Conservation (phyloP, 1,139 yeast species). For the Candida sojae region DNA sequence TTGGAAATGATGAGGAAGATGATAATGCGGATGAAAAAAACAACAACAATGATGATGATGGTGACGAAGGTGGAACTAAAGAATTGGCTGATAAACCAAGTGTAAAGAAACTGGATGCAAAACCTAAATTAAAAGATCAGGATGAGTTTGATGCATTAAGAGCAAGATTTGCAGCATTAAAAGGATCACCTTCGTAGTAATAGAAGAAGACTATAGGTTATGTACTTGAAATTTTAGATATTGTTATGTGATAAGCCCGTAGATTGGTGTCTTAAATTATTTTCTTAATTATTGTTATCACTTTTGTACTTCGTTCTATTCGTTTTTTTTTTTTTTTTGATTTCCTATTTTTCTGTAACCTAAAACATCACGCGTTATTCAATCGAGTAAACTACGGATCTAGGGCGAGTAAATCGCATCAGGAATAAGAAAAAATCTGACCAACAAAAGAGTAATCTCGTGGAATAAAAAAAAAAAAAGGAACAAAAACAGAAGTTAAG, state of each 20-base stretch:
- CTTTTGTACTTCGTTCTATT: background rate
- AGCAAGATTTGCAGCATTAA: slow-evolving; percentile 50
- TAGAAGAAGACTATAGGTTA: no score
- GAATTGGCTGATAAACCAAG: slow-evolving; percentile 17
- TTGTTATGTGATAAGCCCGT: no score
- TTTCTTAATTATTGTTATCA: background rate
- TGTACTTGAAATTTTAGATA: no score
- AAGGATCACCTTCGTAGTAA: slow-evolving; percentile 12
- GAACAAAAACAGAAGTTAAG: background rate
- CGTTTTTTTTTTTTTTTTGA: background rate
- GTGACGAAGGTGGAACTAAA: slow-evolving; percentile 23
- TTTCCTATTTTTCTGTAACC: background rate
- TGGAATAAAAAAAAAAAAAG: background rate
- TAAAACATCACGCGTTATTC: background rate
- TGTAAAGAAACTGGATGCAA: slow-evolving; percentile 12
- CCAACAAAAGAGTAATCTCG: background rate
- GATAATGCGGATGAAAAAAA: slow-evolving; percentile 17
- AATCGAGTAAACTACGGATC: background rate
- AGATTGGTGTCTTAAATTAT: background rate
- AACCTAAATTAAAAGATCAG: slow-evolving; percentile 8
- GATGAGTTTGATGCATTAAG: slow-evolving; percentile 44
- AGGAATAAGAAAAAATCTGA: background rate
- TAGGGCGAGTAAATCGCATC: background rate
- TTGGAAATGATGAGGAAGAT: slow-evolving; percentile 23
- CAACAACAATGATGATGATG: slow-evolving; percentile 19